phyloP scores from a whole-genome alignment of 257 asterid species.

The Solanum gandarillasii region DNA sequence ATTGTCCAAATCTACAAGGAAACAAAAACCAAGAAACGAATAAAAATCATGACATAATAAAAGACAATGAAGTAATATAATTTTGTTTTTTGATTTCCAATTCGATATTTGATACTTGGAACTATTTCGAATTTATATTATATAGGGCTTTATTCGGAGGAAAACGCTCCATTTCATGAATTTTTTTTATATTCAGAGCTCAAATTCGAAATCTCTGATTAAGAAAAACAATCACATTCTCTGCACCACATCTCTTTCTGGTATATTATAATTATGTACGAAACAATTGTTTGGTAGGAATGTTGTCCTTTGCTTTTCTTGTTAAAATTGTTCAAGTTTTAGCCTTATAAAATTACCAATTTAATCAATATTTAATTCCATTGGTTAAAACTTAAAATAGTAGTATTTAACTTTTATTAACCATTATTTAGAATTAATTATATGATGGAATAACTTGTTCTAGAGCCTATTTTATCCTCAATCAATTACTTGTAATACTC shows the following conservation, averaged over 20 bases:
- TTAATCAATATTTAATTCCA: background rate
- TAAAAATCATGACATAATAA: background rate
- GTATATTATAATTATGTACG: background rate
- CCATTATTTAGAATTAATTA: background rate
- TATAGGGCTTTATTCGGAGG: rapidly evolving
- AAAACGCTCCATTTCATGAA: rapidly evolving
- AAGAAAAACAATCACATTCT: rapidly evolving
- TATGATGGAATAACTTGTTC: background rate
- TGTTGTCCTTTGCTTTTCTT: background rate
- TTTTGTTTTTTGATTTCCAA: too few species aligned
- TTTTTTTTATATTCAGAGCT: too few species aligned
- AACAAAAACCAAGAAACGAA: background rate
- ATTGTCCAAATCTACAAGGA: background rate
- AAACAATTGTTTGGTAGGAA: background rate
- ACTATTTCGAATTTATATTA: too few species aligned
- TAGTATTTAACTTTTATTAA: background rate
- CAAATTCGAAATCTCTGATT: background rate
- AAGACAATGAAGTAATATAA: background rate
- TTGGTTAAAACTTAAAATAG: background rate
- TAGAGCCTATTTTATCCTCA: background rate
- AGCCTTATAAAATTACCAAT: background rate
- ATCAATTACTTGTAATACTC: background rate
- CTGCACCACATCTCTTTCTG: rapidly evolving
- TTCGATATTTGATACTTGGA: too few species aligned
- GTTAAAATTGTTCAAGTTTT: background rate